These are phyloP conservation scores for Fusarium acutatum DNA, from an alignment of 2,329 filamentous ascomycete genomes.

Conservation along the genomic window DNA sequence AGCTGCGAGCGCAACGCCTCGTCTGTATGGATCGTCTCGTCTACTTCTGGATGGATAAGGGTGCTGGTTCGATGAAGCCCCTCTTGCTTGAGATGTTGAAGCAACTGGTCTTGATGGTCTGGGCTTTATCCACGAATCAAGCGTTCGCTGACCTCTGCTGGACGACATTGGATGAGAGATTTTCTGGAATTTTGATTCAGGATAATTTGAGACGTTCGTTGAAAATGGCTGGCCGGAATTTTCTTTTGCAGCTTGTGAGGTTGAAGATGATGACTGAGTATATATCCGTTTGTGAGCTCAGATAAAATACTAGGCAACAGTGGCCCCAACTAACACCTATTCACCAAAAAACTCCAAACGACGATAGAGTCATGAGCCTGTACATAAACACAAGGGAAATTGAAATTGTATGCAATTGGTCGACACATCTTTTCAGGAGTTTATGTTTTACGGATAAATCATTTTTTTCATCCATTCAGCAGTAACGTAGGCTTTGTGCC, in stretches of 20 bases:
- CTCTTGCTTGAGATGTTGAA: conserved; percentile 8
- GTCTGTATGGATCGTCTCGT: conserved; percentile 30
- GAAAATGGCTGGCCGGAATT: not conserved
- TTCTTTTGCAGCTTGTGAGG: not conserved
- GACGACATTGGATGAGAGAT: conserved; percentile 3
- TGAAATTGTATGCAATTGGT: not conserved
- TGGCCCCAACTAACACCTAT: conserved; percentile 2
- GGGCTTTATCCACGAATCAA: conserved; percentile 42
- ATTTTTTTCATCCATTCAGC: not conserved
- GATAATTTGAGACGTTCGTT: not conserved
- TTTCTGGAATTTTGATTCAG: not conserved
- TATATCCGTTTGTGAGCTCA: conserved; percentile 4
- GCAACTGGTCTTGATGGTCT: conserved; percentile 10
- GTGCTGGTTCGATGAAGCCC: conserved; percentile 13
- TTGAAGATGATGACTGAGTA: not conserved
- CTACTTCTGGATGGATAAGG: not conserved
- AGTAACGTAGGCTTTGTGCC: not conserved
- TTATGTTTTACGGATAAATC: not conserved
- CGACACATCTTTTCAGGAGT: not conserved
- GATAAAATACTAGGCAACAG: conserved; percentile 29
- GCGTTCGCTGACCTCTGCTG: conserved; percentile 35
- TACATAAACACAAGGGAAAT: not conserved
- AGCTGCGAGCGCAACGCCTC: conserved; percentile 46
- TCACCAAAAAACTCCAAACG: not conserved
- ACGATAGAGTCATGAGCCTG: not conserved